These are phyloP conservation scores for Pleurostoma richardsiae DNA, from an alignment of 2,329 filamentous ascomycete species.

Conservation along the genomic window DNA sequence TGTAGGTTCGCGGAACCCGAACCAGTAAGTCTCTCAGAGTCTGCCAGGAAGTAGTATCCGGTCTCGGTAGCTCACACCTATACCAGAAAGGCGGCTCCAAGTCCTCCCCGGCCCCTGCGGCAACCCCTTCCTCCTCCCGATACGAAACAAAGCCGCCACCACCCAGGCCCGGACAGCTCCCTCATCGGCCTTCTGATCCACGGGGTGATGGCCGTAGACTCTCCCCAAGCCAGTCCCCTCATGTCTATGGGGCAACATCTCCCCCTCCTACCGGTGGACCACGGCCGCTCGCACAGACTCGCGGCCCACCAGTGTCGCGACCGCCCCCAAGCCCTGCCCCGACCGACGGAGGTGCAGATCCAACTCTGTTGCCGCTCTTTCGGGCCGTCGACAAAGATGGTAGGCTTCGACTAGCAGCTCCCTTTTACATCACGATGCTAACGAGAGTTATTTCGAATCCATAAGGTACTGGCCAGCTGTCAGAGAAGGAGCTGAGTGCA, in stretches of 20 bases:
- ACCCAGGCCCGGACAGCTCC: constrained; percentile 26
- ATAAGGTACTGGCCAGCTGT: constrained; percentile 71
- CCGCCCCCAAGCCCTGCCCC: constrained; percentile 62
- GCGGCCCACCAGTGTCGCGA: constrained; percentile 52
- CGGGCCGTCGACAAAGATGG: constrained; percentile 84
- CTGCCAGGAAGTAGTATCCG: constrained; percentile 1
- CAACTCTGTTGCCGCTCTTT: constrained; percentile 80
- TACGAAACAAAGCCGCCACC: constrained; percentile 46
- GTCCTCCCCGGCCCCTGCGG: constrained; percentile 16
- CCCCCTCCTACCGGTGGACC: constrained; percentile 42
- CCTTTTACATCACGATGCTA: no score
- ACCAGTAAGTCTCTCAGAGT: constrained; percentile 23
- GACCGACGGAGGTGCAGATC: constrained; percentile 48
- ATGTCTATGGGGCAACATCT: constrained; percentile 42
- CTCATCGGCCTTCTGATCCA: background rate
- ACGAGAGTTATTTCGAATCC: background rate
- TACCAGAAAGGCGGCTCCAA: constrained; percentile 28
- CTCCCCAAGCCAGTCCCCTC: constrained; percentile 17
- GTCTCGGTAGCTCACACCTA: constrained; percentile 6
- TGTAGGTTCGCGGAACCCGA: constrained; percentile 48
- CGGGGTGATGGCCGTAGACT: constrained; percentile 10
- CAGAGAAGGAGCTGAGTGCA: constrained; percentile 78
- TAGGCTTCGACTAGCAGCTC: constrained; percentile 27
- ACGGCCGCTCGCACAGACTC: constrained; percentile 37
- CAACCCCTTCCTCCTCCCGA: constrained; percentile 22